phyloP scores from a whole-genome alignment of 1,139 yeast species.

The Yamadazyma siamensis region DNA sequence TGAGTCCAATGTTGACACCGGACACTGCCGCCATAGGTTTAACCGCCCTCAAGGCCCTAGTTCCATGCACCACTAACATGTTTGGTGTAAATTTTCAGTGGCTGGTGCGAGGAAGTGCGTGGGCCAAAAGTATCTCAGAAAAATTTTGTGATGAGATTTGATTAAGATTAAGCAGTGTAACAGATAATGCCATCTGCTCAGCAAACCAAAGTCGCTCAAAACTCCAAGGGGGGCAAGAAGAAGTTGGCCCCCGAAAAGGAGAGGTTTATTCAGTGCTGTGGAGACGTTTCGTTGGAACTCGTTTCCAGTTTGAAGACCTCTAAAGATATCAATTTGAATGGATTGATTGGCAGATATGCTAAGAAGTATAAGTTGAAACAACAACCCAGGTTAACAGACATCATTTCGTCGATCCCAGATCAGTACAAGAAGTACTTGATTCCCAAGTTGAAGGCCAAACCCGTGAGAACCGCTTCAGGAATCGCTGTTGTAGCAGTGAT shows the following conservation, averaged over 20 bases:
- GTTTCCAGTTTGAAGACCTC: constrained; percentile 73
- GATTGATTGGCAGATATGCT: constrained; percentile 78
- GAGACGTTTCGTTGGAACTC: constrained; percentile 86
- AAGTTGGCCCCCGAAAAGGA: constrained; percentile 85
- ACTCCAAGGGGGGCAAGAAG: constrained; percentile 36
- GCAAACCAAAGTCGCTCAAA: constrained; percentile 11
- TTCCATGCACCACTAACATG: neutral
- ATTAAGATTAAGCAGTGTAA: constrained; percentile 1
- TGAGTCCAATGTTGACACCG: too few species aligned
- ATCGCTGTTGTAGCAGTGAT: constrained; percentile 98
- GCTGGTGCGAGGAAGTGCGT: constrained; percentile 1
- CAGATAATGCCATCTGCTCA: constrained; percentile 32
- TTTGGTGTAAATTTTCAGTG: constrained; percentile 6
- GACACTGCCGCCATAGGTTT: too few species aligned
- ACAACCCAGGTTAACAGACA: constrained; percentile 94
- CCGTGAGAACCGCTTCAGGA: constrained; percentile 97
- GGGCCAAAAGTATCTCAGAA: too few species aligned
- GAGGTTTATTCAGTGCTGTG: constrained; percentile 87
- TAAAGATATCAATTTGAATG: constrained; percentile 85
- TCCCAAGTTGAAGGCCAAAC: constrained; percentile 94
- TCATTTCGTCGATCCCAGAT: constrained; percentile 92
- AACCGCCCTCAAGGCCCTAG: too few species aligned
- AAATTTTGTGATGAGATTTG: constrained; percentile 10
- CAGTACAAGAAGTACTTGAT: constrained; percentile 87
- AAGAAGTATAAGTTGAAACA: constrained; percentile 87